Evolutionary conservation across 805 yeast genomes (phyloP).

Genomic region (Barnettozyma californica): DNA sequence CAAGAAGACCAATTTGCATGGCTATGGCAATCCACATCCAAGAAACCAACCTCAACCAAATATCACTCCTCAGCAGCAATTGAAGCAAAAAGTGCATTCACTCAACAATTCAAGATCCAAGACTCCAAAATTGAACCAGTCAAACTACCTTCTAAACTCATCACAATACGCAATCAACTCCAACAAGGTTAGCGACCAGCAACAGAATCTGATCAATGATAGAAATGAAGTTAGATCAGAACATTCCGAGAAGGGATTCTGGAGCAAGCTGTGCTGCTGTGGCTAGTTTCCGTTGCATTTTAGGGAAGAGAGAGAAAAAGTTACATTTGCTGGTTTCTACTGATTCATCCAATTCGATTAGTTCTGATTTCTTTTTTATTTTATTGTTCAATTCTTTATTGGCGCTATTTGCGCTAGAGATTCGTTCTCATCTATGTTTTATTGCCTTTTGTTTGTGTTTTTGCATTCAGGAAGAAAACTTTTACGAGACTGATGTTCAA

Average conservation of each 20-base stretch:
- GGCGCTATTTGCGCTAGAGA: background rate
- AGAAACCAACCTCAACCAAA: constrained; percentile 24
- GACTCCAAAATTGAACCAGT: constrained; percentile 22
- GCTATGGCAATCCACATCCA: constrained; percentile 94
- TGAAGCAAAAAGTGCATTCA: constrained; percentile 26
- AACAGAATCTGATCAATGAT: constrained; percentile 22
- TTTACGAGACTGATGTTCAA: background rate
- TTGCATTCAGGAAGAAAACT: background rate
- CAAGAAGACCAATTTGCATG: constrained; percentile 91
- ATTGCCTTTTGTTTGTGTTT: background rate
- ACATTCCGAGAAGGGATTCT: constrained; percentile 21
- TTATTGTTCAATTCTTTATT: background rate
- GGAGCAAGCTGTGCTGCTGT: constrained; percentile 25
- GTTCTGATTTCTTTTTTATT: background rate
- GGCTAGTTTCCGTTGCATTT: constrained; percentile 5
- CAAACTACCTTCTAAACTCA: constrained; percentile 23
- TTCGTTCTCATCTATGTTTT: no score
- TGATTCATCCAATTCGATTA: background rate
- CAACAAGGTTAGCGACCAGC: constrained; percentile 21
- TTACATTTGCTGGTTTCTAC: background rate
- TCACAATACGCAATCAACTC: constrained; percentile 24
- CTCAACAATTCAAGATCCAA: constrained; percentile 25
- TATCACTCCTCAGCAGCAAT: constrained; percentile 21
- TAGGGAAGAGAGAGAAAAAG: background rate
- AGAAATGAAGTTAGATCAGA: constrained; percentile 21